phyloP scores from a whole-genome alignment of 305 asterid species.

The Rubia peregrina region DNA sequence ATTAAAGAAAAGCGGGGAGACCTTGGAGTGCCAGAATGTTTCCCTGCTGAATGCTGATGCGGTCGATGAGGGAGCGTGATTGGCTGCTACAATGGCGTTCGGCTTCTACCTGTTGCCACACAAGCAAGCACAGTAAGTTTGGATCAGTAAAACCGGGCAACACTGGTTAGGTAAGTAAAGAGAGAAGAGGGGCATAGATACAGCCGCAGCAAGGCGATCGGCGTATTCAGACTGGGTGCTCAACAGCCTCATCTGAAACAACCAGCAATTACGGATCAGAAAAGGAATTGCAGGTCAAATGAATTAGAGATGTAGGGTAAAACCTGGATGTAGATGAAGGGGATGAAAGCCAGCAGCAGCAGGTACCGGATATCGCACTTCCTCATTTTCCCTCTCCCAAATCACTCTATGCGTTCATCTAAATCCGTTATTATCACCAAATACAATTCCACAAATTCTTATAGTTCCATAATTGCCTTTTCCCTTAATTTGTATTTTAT shows the following conservation, averaged over 20 bases:
- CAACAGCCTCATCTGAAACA: slow-evolving; percentile 79
- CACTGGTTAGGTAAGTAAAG: no score
- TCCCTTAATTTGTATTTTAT: no score
- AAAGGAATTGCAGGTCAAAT: not conserved
- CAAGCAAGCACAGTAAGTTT: no score
- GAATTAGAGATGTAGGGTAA: not conserved
- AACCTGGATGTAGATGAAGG: slow-evolving; percentile 90
- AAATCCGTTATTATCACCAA: no score
- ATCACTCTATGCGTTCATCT: not conserved
- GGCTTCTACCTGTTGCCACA: slow-evolving; percentile 60
- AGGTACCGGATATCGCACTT: slow-evolving; percentile 68
- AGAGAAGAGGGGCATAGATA: slow-evolving; percentile 44
- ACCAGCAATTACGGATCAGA: not conserved
- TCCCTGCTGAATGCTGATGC: slow-evolving; percentile 81
- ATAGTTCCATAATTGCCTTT: no score
- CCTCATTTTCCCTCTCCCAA: not conserved
- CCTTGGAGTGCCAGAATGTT: slow-evolving; percentile 74
- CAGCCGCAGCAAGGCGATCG: slow-evolving; percentile 89
- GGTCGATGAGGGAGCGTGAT: slow-evolving; percentile 72
- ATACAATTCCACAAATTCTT: no score
- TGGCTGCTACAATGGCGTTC: slow-evolving; percentile 84
- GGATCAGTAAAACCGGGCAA: no score
- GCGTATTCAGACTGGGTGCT: slow-evolving; percentile 74
- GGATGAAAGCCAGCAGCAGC: slow-evolving; percentile 56
- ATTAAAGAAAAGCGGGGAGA: slow-evolving; percentile 21